phyloP scores from a whole-genome alignment of 208 protist genomes.

The Trypanosomatidae sp. region DNA sequence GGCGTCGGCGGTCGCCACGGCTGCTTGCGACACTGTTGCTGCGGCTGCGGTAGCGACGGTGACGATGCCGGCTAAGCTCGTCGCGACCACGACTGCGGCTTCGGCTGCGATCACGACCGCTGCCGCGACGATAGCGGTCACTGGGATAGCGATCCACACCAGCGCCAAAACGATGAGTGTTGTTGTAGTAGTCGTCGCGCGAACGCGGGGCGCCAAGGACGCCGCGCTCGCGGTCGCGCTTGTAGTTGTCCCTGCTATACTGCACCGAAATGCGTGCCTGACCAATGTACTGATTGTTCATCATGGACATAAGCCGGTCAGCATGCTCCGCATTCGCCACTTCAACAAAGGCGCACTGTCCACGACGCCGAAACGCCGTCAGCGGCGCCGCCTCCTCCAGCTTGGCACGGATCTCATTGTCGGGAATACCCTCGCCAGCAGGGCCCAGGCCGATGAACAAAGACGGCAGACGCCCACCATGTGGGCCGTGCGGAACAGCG shows the following conservation, averaged over 20 bases:
- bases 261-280: slow-evolving; percentile 39
- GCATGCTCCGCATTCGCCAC: slow-evolving; percentile 14
- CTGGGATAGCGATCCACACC: not conserved
- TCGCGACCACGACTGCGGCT: too few relatives aligned
- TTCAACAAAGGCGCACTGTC: slow-evolving; percentile 46
- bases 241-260: slow-evolving; percentile 17
- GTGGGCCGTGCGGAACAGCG: not conserved
- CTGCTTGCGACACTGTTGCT: slow-evolving; percentile 7
- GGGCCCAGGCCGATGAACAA: slow-evolving; percentile 56
- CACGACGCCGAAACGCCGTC: slow-evolving; percentile 25
- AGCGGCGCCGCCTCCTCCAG: slow-evolving; percentile 30
- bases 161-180: too few relatives aligned
- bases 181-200: not conserved
- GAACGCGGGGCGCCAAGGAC: not conserved
- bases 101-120: not conserved
- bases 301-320: slow-evolving; percentile 13
- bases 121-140: slow-evolving; percentile 2
- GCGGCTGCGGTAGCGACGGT: slow-evolving; percentile 5
- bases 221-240: slow-evolving; percentile 8
- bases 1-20: slow-evolving; percentile 7
- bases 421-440: slow-evolving; percentile 12
- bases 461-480: slow-evolving; percentile 2
- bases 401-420: slow-evolving; percentile 12
- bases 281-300: slow-evolving; percentile 31
- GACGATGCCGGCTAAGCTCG: too few relatives aligned